These are phyloP conservation scores for Lojkania enalia DNA, from an alignment of 2,329 filamentous ascomycete genomes.

Conservation along the genomic window DNA sequence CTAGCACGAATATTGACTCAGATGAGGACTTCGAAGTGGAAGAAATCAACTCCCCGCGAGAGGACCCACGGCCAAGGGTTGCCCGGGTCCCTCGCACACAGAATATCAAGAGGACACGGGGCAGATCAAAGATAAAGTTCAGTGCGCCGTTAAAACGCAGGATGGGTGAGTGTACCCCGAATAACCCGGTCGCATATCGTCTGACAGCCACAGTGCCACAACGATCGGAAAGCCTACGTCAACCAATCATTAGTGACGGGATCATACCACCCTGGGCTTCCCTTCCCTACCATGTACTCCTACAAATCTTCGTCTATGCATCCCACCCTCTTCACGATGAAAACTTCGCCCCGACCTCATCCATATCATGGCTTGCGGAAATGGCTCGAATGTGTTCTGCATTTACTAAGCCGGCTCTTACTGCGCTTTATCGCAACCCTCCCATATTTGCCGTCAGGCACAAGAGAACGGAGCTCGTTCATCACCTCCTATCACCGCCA, in stretches of 20 bases:
- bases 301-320: constrained; percentile 70
- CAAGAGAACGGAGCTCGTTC: constrained; percentile 49
- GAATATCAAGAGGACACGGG: constrained; percentile 11
- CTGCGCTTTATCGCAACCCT: constrained; percentile 71
- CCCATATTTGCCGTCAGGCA: constrained; percentile 61
- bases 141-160: constrained; percentile 36
- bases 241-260: constrained; percentile 23
- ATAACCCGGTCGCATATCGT: neutral
- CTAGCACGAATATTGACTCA: constrained; percentile 32
- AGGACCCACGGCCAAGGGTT: constrained; percentile 10
- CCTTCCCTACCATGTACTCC: constrained; percentile 70
- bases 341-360: constrained; percentile 48
- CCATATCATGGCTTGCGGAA: constrained; percentile 66
- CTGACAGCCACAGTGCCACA: neutral
- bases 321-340: constrained; percentile 60
- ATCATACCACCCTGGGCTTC: constrained; percentile 50
- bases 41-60: constrained; percentile 14
- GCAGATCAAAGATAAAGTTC: constrained; percentile 18
- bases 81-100: constrained; percentile 3
- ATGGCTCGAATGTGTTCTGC: constrained; percentile 62
- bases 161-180: constrained; percentile 9
- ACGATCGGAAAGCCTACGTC: neutral
- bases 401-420: constrained; percentile 73
- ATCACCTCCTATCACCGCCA: constrained; percentile 59
- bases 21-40: constrained; percentile 28